Percentiles rank a stretch among this genome's conserved stretches.
phyloP scores from a whole-genome alignment of 2,329 filamentous ascomycete genomes.

The Cercospora brassicicola region DNA sequence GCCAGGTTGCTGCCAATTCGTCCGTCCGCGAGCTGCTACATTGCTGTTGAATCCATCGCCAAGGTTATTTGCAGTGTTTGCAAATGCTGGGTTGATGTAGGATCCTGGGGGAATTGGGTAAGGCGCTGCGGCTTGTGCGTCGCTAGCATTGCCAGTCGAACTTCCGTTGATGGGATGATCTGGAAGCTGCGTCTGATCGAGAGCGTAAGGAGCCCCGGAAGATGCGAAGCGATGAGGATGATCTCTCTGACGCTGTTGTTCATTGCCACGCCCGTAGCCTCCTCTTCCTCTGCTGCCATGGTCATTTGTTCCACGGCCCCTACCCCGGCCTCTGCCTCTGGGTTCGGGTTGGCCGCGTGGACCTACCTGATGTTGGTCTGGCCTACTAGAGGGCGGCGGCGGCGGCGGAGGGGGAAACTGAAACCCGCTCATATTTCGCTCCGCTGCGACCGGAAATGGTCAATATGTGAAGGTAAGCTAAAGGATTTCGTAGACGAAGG shows the following conservation, averaged over 20 bases:
- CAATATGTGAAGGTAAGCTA: background rate
- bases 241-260: background rate
- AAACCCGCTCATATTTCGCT: slow-evolving; percentile 36
- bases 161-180: background rate
- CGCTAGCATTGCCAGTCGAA: background rate
- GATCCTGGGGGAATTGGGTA: slow-evolving; percentile 28
- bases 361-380: slow-evolving; percentile 22
- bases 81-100: slow-evolving; percentile 36
- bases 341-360: slow-evolving; percentile 22
- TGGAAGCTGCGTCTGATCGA: background rate
- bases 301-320: background rate
- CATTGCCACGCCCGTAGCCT: background rate
- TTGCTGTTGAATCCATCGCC: background rate
- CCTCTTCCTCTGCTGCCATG: background rate
- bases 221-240: background rate
- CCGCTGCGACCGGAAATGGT: background rate
- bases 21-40: background rate
- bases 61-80: background rate
- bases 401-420: slow-evolving; percentile 54
- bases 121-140: background rate
- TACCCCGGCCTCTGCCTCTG: slow-evolving; percentile 33
- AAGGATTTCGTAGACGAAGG: background rate
- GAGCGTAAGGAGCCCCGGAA: background rate
- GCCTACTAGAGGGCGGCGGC: slow-evolving; percentile 31
- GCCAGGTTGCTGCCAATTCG: background rate